A percentile compares a stretch with the other conserved stretches of the same genome.
Conservation (phyloP, 495 filamentous ascomycete genomes). For the Penicillium argentinense region DNA sequence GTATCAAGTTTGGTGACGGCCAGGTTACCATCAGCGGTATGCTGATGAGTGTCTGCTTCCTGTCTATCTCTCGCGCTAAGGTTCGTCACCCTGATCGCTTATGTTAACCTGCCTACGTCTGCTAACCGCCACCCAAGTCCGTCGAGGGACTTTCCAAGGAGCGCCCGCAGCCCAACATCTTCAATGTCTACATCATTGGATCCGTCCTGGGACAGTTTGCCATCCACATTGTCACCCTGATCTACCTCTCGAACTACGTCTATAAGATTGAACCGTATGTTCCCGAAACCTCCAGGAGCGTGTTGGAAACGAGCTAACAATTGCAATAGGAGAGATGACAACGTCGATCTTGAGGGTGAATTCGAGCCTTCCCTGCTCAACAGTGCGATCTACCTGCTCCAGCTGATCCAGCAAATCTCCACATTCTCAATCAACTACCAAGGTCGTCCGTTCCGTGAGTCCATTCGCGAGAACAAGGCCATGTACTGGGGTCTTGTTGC, state of each 20-base stretch:
- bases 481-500: slow-evolving; percentile 97
- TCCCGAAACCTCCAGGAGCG: neutral
- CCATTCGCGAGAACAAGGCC: slow-evolving; percentile 88
- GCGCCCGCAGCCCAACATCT: slow-evolving; percentile 96
- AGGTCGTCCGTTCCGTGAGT: slow-evolving; percentile 94
- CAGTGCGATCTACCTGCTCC: slow-evolving; percentile 94
- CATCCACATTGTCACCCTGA: slow-evolving; percentile 88
- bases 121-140: slow-evolving; percentile 50
- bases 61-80: slow-evolving; percentile 93
- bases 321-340: slow-evolving; percentile 57
- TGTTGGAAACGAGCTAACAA: slow-evolving; percentile 23
- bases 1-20: slow-evolving; percentile 98
- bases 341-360: slow-evolving; percentile 91
- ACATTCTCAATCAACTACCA: slow-evolving; percentile 99
- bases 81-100: slow-evolving; percentile 36
- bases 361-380: slow-evolving; percentile 94
- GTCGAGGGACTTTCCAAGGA: slow-evolving; percentile 96
- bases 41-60: slow-evolving; percentile 99
- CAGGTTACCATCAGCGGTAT: slow-evolving; percentile 99
- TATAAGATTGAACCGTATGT: slow-evolving; percentile 78
- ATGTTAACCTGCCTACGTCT: slow-evolving; percentile 11
- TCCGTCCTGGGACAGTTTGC: slow-evolving; percentile 98
- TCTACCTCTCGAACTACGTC: slow-evolving; percentile 91
- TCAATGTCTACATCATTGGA: slow-evolving; percentile 98
- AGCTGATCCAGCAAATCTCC: slow-evolving; percentile 98